Conservation (phyloP, 2,329 filamentous ascomycete genomes). For the Penicillium freii region DNA sequence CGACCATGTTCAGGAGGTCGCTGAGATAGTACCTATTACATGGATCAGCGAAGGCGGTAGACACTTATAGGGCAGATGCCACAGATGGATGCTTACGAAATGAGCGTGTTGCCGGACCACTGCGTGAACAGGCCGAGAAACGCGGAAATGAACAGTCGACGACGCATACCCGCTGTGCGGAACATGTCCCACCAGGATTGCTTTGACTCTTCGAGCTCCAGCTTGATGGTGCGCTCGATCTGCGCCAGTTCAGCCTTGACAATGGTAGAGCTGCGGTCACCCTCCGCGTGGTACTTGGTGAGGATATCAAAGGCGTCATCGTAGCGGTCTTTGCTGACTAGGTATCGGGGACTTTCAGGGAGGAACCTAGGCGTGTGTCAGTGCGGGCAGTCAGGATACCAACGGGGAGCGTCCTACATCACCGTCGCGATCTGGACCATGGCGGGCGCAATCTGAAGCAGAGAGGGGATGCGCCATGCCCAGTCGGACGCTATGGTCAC, state of each 20-base stretch:
- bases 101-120: conserved; percentile 41
- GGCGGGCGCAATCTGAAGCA: conserved; percentile 42
- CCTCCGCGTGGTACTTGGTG: conserved; percentile 52
- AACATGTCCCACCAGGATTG: conserved; percentile 32
- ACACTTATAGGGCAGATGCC: background rate
- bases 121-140: conserved; percentile 41
- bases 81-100: conserved; percentile 15
- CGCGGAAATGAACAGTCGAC: conserved; percentile 30
- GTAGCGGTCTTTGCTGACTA: conserved; percentile 28
- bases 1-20: conserved; percentile 40
- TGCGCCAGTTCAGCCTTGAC: conserved; percentile 61
- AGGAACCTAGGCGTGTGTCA: conserved; percentile 21
- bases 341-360: conserved; percentile 28
- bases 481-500: conserved; percentile 39
- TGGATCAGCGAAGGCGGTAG: conserved; percentile 22
- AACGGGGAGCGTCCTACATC: conserved; percentile 20
- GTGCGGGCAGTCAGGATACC: background rate
- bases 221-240: conserved; percentile 56
- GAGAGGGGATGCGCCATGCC: conserved; percentile 49
- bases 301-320: conserved; percentile 32
- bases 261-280: conserved; percentile 50
- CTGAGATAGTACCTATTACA: conserved; percentile 28
- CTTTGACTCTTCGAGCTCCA: conserved; percentile 50
- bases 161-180: conserved; percentile 32
- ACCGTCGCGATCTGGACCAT: conserved; percentile 26